Conservation (phyloP, 2,329 filamentous ascomycete genomes). For the Penicillium crustosum region DNA sequence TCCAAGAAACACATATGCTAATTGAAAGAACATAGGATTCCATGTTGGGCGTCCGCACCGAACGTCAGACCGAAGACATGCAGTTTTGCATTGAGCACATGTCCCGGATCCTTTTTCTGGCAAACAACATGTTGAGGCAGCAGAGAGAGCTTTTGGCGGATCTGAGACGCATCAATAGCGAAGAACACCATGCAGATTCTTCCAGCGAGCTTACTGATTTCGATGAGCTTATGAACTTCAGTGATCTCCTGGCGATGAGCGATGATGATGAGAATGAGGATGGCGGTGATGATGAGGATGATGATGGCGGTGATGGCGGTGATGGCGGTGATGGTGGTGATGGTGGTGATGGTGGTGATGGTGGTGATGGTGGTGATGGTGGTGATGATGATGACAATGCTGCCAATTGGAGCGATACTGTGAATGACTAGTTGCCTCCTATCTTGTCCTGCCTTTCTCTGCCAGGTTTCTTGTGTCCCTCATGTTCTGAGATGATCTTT, state of each 20-base stretch:
- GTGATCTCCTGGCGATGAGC: too few relatives aligned
- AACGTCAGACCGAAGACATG: neutral
- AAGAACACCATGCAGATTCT: neutral
- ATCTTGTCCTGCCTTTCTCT: neutral
- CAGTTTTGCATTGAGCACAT: neutral
- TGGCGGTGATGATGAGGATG: neutral
- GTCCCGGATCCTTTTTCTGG: neutral
- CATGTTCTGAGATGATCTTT: neutral
- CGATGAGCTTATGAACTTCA: too few relatives aligned
- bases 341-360: too few relatives aligned
- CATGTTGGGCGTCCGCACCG: neutral
- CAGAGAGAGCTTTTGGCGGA: neutral
- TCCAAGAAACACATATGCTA: neutral
- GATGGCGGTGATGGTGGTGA: too few relatives aligned
- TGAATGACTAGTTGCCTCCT: neutral
- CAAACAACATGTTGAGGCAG: neutral
- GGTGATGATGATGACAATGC: neutral
- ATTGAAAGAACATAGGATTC: neutral
- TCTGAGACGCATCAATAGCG: neutral
- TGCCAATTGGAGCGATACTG: neutral
- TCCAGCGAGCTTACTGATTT: neutral
- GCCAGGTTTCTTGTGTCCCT: neutral
- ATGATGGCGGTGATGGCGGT: too few relatives aligned
- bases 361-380: too few relatives aligned
- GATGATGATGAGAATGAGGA: neutral